Evolutionary conservation across 1,139 yeast genomes (phyloP).

Genomic region (Yamadazyma aaseri): DNA sequence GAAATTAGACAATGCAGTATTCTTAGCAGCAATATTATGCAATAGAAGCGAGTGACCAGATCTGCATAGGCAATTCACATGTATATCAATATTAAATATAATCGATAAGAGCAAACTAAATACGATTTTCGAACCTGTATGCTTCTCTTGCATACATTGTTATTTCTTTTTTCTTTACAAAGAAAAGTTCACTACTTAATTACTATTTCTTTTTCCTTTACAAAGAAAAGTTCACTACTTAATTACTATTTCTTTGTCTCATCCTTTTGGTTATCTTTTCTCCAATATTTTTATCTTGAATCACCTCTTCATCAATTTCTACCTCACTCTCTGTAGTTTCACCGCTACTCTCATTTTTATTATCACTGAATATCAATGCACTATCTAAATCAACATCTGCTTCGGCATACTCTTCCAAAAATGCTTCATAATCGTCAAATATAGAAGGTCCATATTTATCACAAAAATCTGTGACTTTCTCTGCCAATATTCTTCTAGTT

Average conservation of each 20-base stretch:
- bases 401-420: slow-evolving; percentile 29
- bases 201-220: no score
- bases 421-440: slow-evolving; percentile 59
- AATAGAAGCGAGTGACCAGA: no score
- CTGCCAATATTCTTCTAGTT: slow-evolving; percentile 53
- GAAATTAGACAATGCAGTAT: no score
- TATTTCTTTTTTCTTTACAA: no score
- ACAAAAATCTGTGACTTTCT: slow-evolving; percentile 63
- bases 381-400: slow-evolving; percentile 12
- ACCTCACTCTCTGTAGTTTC: slow-evolving; percentile 43
- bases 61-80: no score
- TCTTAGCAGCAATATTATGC: no score
- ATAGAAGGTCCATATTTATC: slow-evolving; percentile 74
- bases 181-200: no score
- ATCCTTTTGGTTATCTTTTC: slow-evolving; percentile 5
- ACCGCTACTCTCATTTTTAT: slow-evolving; percentile 33
- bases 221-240: no score
- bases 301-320: slow-evolving; percentile 13
- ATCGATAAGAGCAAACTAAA: no score
- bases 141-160: no score
- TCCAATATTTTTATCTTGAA: background rate
- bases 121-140: no score
- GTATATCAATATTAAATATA: no score
- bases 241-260: slow-evolving; percentile 3
- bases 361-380: slow-evolving; percentile 34